These are phyloP conservation scores for Mitragyna speciosa DNA, from an alignment of 257 asterid species.

Conservation along the genomic window DNA sequence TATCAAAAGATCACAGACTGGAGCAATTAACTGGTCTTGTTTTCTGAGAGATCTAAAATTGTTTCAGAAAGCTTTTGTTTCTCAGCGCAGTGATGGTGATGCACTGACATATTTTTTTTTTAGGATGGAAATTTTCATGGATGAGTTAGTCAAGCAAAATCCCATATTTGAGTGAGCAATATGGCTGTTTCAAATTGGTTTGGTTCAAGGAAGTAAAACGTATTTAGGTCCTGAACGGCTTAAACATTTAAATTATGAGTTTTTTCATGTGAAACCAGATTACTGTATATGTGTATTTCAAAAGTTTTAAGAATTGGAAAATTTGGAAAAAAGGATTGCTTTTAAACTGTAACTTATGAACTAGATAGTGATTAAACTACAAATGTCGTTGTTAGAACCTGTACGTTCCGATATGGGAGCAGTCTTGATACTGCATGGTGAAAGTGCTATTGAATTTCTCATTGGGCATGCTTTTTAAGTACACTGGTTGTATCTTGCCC, in stretches of 20 bases:
- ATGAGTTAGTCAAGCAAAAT: no score
- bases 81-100: no score
- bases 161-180: no score
- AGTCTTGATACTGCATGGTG: background rate
- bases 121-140: no score
- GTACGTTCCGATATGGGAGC: background rate
- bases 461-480: background rate
- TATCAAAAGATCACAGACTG: no score
- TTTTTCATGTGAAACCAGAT: background rate
- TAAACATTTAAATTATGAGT: background rate
- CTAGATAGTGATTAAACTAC: background rate
- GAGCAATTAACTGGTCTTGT: no score
- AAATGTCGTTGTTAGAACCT: background rate
- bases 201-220: no score
- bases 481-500: background rate
- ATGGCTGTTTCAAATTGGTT: no score
- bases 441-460: background rate
- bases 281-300: background rate
- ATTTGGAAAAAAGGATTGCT: background rate
- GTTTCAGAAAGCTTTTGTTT: no score
- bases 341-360: no score
- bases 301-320: background rate
- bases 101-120: no score
- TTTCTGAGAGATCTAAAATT: no score
- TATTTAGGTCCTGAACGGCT: background rate